Conservation (phyloP, 768 basidiomycete genomes). For the Podaxis sp. region DNA sequence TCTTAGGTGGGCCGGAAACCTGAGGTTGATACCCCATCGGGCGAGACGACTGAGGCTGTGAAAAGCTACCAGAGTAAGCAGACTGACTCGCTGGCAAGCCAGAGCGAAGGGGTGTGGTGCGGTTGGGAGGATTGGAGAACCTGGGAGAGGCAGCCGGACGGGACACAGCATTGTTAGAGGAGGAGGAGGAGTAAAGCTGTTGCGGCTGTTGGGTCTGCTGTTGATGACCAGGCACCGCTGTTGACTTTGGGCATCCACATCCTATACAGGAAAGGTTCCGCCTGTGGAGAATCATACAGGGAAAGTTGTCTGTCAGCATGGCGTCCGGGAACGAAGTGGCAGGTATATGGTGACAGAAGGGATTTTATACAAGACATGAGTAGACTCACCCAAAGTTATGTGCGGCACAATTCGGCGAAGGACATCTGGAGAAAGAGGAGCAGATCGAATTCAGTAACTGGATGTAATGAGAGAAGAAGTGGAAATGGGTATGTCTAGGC, state of each 20-base stretch:
- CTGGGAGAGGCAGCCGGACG: slow-evolving; percentile 15
- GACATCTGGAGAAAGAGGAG: slow-evolving; percentile 46
- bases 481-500: slow-evolving; percentile 15
- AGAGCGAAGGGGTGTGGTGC: not conserved
- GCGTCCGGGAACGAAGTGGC: slow-evolving; percentile 12
- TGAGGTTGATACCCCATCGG: slow-evolving; percentile 11
- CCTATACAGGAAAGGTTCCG: slow-evolving; percentile 76
- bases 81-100: slow-evolving; percentile 1
- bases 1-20: slow-evolving; percentile 27
- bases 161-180: slow-evolving; percentile 1
- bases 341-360: slow-evolving; percentile 5
- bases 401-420: slow-evolving; percentile 63
- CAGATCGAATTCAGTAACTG: slow-evolving; percentile 16
- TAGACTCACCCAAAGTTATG: slow-evolving; percentile 80
- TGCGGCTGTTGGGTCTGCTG: slow-evolving; percentile 21
- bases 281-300: slow-evolving; percentile 51
- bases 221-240: slow-evolving; percentile 3
- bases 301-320: slow-evolving; percentile 45
- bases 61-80: slow-evolving; percentile 3
- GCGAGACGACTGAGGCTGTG: slow-evolving; percentile 11
- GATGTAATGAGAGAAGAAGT: slow-evolving; percentile 13
- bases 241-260: slow-evolving; percentile 60
- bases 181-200: slow-evolving; percentile 4
- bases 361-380: slow-evolving; percentile 14
- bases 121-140: slow-evolving; percentile 14